Conservation (phyloP, 1,284 basidiomycete species). For the Microbotryum intermedium region DNA sequence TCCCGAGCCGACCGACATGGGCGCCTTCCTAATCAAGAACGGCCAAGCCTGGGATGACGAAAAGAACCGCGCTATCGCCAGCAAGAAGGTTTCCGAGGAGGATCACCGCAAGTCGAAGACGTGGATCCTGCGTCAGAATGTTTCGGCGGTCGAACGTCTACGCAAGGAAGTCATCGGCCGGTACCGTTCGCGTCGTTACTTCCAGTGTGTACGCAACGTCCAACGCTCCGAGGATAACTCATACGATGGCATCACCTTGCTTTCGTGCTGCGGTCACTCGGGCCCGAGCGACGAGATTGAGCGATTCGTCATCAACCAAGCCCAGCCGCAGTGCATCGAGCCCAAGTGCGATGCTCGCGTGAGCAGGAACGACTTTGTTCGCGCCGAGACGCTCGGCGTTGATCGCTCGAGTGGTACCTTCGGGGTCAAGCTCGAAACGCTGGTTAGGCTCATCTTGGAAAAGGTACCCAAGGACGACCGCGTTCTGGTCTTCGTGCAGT, state of each 20-base stretch:
- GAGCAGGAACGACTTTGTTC: conserved; percentile 65
- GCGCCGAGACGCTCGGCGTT: conserved; percentile 68
- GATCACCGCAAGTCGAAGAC: neutral
- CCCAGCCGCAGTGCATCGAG: conserved; percentile 11
- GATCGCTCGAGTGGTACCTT: conserved; percentile 75
- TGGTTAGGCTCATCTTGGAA: conserved; percentile 71
- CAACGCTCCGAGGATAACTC: conserved; percentile 54
- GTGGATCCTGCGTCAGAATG: conserved; percentile 1
- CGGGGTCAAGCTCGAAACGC: conserved; percentile 77
- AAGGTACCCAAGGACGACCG: conserved; percentile 65
- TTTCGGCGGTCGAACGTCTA: conserved; percentile 59
- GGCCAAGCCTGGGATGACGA: neutral
- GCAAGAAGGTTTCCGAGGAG: neutral
- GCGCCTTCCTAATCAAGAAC: neutral
- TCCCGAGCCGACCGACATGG: neutral
- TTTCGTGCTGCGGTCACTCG: conserved; percentile 83
- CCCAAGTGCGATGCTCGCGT: conserved; percentile 11
- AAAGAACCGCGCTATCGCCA: neutral
- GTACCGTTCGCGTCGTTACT: conserved; percentile 78
- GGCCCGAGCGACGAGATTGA: conserved; percentile 58
- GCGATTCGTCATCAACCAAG: conserved; percentile 45
- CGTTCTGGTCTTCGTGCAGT: conserved; percentile 85
- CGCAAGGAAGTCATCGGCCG: conserved; percentile 81
- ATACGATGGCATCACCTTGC: conserved; percentile 63
- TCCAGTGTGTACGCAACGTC: conserved; percentile 77